phyloP scores from a whole-genome alignment of 257 asterid genomes.

The Penstemon barbatus region DNA sequence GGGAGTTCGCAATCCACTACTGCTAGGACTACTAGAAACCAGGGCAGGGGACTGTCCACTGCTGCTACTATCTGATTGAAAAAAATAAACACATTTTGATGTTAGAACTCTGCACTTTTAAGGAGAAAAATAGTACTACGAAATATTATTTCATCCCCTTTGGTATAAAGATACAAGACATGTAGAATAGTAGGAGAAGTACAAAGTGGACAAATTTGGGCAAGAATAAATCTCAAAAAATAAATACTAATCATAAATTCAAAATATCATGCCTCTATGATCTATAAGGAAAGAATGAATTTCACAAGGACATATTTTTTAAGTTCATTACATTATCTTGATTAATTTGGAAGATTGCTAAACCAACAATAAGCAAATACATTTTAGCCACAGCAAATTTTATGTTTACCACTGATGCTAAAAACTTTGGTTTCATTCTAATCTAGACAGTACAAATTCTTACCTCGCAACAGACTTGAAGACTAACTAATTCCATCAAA shows the following conservation, averaged over 20 bases:
- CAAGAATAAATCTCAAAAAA: background rate
- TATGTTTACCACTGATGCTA: background rate
- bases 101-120: conserved; percentile 3
- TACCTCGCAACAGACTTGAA: background rate
- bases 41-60: conserved; percentile 35
- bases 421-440: too few relatives aligned
- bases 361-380: background rate
- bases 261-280: background rate
- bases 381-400: too few relatives aligned
- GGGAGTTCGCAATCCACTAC: conserved; percentile 40
- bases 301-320: background rate
- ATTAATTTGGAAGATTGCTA: background rate
- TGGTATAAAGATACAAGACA: background rate
- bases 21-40: conserved; percentile 26
- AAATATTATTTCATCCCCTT: background rate
- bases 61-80: conserved; percentile 49
- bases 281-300: background rate
- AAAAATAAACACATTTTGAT: background rate
- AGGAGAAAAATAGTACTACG: too few relatives aligned
- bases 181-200: background rate
- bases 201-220: background rate
- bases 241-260: background rate
- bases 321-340: background rate
- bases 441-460: background rate
- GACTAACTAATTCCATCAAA: background rate